Evolutionary conservation across 1,139 yeast species (phyloP).

Genomic region (Pichia sp.): DNA sequence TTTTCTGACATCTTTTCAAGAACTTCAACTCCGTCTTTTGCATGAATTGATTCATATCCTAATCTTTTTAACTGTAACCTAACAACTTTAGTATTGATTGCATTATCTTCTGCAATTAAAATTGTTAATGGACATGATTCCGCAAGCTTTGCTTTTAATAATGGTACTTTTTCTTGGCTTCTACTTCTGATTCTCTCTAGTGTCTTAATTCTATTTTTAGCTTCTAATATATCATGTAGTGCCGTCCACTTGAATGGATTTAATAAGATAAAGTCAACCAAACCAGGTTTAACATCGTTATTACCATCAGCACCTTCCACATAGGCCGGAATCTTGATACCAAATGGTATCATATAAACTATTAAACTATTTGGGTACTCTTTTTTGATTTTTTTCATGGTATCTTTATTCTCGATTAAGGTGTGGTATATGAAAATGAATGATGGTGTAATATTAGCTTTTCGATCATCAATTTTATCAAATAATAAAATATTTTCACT

Average conservation of each 20-base stretch:
- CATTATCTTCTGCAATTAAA: conserved; percentile 48
- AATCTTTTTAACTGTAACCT: conserved; percentile 44
- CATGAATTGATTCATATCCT: conserved; percentile 51
- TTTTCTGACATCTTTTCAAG: conserved; percentile 36
- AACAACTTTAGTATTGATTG: conserved; percentile 46
- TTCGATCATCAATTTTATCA: conserved; percentile 1
- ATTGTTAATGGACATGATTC: conserved; percentile 39
- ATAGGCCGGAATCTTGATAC: conserved; percentile 9
- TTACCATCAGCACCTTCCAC: conserved; percentile 15
- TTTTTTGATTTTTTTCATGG: neutral
- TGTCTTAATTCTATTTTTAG: neutral
- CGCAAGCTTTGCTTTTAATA: conserved; percentile 18
- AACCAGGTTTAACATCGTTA: conserved; percentile 20
- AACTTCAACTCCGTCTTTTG: conserved; percentile 49
- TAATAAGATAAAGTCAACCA: conserved; percentile 31
- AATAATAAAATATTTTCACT: neutral
- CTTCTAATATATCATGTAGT: conserved; percentile 19
- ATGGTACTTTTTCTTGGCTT: neutral
- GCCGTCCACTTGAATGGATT: conserved; percentile 34
- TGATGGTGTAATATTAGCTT: neutral
- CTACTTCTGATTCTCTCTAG: neutral
- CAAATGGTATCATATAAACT: conserved; percentile 15
- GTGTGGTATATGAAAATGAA: conserved; percentile 5
- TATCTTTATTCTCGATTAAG: neutral
- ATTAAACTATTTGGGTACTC: conserved; percentile 3